Evolutionary conservation across 805 yeast genomes (phyloP).

Genomic region (Candida bentonensis): DNA sequence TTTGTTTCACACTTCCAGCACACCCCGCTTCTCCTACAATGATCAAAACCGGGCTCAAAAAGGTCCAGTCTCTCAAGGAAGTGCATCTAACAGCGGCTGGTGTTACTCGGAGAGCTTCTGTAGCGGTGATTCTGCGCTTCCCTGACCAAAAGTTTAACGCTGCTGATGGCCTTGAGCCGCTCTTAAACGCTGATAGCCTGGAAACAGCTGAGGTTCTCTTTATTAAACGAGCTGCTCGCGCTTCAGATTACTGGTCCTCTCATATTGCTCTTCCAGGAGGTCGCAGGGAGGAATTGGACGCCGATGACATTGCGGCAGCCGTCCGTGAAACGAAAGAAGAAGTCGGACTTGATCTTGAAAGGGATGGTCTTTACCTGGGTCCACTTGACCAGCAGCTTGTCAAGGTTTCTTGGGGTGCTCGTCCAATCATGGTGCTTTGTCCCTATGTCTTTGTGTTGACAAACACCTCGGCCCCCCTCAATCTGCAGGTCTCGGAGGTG

Average conservation of each 20-base stretch:
- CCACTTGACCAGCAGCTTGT: constrained; percentile 22
- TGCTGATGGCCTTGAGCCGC: not conserved
- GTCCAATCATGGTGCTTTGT: constrained; percentile 20
- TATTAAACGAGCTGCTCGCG: constrained; percentile 23
- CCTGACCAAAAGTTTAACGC: constrained; percentile 5
- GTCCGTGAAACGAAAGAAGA: constrained; percentile 25
- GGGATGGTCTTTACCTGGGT: constrained; percentile 18
- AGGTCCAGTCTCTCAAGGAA: constrained; percentile 7
- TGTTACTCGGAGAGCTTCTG: constrained; percentile 11
- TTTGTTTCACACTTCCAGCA: too few relatives aligned
- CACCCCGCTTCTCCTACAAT: too few relatives aligned
- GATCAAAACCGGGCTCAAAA: constrained; percentile 3
- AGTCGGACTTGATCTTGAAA: constrained; percentile 23
- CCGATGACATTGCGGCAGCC: constrained; percentile 21
- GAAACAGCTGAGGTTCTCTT: constrained; percentile 21
- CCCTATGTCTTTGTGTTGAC: constrained; percentile 22
- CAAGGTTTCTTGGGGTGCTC: constrained; percentile 21
- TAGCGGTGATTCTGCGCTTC: constrained; percentile 14
- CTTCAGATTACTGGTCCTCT: constrained; percentile 26
- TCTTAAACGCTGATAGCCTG: not conserved
- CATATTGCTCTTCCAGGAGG: constrained; percentile 30
- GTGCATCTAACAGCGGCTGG: constrained; percentile 5
- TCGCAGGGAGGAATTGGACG: constrained; percentile 22
- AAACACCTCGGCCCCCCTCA: constrained; percentile 10
- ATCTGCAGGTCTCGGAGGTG: constrained; percentile 22